phyloP scores from a whole-genome alignment of 352 stramenopile species.

The Phytophthora lateralis region DNA sequence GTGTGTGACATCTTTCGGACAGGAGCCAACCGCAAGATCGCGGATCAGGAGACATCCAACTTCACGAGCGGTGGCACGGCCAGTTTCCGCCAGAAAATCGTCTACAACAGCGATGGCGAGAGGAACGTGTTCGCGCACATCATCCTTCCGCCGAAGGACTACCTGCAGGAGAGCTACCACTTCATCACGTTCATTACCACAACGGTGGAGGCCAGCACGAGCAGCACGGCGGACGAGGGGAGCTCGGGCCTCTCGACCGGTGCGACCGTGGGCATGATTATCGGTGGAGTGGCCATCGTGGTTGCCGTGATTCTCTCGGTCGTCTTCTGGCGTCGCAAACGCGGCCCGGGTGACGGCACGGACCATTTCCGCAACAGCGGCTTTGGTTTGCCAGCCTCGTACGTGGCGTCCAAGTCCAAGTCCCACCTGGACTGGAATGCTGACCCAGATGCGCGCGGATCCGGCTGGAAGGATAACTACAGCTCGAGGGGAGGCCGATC shows the following conservation, averaged over 20 bases:
- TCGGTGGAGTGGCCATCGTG: slow-evolving; percentile 53
- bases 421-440: slow-evolving; percentile 67
- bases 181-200: slow-evolving; percentile 82
- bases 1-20: slow-evolving; percentile 79
- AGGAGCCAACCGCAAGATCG: slow-evolving; percentile 68
- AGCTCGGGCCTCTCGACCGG: slow-evolving; percentile 47
- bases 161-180: slow-evolving; percentile 68
- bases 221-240: slow-evolving; percentile 6
- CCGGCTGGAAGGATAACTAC: slow-evolving; percentile 58
- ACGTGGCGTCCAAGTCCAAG: slow-evolving; percentile 59
- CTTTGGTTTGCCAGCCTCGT: slow-evolving; percentile 49
- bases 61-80: slow-evolving; percentile 65
- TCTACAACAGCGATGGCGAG: slow-evolving; percentile 49
- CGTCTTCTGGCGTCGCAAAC: slow-evolving; percentile 66
- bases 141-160: slow-evolving; percentile 63
- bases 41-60: slow-evolving; percentile 75
- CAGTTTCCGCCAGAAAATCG: slow-evolving; percentile 66
- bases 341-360: slow-evolving; percentile 37
- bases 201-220: slow-evolving; percentile 31
- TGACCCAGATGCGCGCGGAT: slow-evolving; percentile 44
- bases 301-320: slow-evolving; percentile 51
- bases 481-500: slow-evolving; percentile 38
- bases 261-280: slow-evolving; percentile 48
- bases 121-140: slow-evolving; percentile 84
- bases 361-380: slow-evolving; percentile 69